Conservation (phyloP, 768 basidiomycete genomes). For the Lactifluus rugatus region DNA sequence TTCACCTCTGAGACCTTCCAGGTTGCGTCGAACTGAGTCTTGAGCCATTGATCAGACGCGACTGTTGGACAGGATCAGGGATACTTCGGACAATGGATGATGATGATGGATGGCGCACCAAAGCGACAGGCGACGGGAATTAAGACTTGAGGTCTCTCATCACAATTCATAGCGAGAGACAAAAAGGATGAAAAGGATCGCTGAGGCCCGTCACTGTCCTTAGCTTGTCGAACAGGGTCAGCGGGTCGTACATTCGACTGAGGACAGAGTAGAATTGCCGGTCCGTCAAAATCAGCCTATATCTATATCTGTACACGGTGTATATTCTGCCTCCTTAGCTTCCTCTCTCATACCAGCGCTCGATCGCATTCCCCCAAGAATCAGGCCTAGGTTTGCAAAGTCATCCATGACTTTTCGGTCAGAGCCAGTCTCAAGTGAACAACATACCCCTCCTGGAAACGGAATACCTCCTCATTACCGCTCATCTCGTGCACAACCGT, state of each 20-base stretch:
- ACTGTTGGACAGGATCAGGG: constrained; percentile 27
- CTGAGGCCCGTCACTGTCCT: not conserved
- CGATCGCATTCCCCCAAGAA: not conserved
- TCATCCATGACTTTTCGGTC: not conserved
- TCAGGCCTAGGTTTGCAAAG: not conserved
- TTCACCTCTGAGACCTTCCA: constrained; percentile 60
- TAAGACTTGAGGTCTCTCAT: not conserved
- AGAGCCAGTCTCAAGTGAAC: not conserved
- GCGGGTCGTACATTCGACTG: not conserved
- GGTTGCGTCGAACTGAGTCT: constrained; percentile 52
- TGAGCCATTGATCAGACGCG: constrained; percentile 67
- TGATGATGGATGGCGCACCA: constrained; percentile 32
- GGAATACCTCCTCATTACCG: constrained; percentile 19
- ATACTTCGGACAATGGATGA: not conserved
- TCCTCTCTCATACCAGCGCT: not conserved
- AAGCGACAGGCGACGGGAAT: constrained; percentile 47
- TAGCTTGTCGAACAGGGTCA: not conserved
- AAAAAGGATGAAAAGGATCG: not conserved
- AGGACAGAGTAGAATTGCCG: not conserved
- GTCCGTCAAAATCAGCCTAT: not conserved
- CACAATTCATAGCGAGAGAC: constrained; percentile 1
- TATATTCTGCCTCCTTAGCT: too few relatives aligned
- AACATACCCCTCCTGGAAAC: constrained; percentile 17
- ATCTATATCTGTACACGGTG: too few relatives aligned
- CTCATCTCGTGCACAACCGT: constrained; percentile 33